Percentiles rank a stretch among this genome's conserved stretches.
Evolutionary conservation across 1,284 basidiomycete genomes (phyloP).

Genomic region (Erythrobasidium hasegawianum): DNA sequence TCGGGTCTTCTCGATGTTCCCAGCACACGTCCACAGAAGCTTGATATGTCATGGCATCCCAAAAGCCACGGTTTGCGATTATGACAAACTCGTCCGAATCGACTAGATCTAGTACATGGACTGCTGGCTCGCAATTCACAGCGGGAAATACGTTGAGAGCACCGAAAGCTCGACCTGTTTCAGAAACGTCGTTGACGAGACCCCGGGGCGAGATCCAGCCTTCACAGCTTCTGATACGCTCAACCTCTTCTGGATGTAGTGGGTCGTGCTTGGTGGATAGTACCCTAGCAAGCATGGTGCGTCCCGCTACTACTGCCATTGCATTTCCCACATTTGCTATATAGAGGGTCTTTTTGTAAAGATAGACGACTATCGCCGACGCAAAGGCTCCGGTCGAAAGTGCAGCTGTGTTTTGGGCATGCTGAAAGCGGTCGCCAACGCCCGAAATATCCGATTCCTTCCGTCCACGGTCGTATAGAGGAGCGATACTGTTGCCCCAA

Average conservation of each 20-base stretch:
- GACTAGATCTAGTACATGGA: slow-evolving; percentile 65
- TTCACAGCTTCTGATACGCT: slow-evolving; percentile 82
- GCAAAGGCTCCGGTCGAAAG: slow-evolving; percentile 50
- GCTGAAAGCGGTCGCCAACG: slow-evolving; percentile 28
- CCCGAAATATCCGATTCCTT: slow-evolving; percentile 64
- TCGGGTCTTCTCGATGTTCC: slow-evolving; percentile 76
- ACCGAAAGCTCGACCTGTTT: slow-evolving; percentile 88
- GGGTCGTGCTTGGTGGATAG: slow-evolving; percentile 85
- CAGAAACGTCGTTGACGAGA: slow-evolving; percentile 85
- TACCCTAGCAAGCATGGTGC: slow-evolving; percentile 69
- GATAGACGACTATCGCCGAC: slow-evolving; percentile 81
- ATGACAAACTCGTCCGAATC: slow-evolving; percentile 96
- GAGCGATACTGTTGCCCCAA: slow-evolving; percentile 57
- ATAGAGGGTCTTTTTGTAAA: slow-evolving; percentile 74
- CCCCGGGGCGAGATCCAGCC: slow-evolving; percentile 96
- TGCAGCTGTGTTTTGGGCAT: background rate
- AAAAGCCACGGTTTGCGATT: slow-evolving; percentile 85
- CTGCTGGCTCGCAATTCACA: slow-evolving; percentile 82
- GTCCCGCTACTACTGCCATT: slow-evolving; percentile 78
- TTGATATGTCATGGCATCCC: slow-evolving; percentile 92
- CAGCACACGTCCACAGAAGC: slow-evolving; percentile 96
- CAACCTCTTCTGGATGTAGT: slow-evolving; percentile 78
- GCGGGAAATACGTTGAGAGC: slow-evolving; percentile 88
- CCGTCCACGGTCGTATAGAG: slow-evolving; percentile 56
- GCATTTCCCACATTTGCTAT: slow-evolving; percentile 88